Conservation (phyloP, 1,139 yeast species). For the Suhomyces kunorum region DNA sequence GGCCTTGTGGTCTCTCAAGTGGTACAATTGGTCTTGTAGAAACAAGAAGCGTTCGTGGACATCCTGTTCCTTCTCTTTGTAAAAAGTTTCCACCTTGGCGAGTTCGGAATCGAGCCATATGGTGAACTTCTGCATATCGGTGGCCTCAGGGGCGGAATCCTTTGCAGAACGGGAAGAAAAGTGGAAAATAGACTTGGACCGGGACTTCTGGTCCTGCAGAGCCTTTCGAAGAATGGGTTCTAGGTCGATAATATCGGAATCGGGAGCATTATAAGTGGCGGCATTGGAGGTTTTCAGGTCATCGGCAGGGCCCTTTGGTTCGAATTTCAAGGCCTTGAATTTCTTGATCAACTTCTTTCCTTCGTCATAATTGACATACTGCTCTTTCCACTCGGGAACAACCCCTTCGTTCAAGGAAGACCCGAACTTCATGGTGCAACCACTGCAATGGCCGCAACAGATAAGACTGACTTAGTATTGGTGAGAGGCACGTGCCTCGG, state of each 20-base stretch:
- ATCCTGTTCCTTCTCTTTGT: conserved; percentile 58
- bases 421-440: conserved; percentile 65
- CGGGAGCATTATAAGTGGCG: background rate
- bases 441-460: too few species aligned
- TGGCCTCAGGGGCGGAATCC: conserved; percentile 23
- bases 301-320: conserved; percentile 6
- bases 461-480: too few species aligned
- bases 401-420: conserved; percentile 58
- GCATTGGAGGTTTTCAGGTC: conserved; percentile 7
- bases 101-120: conserved; percentile 65
- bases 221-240: background rate
- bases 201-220: conserved; percentile 2
- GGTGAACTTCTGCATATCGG: conserved; percentile 47
- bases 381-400: conserved; percentile 87
- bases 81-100: conserved; percentile 61
- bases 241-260: background rate
- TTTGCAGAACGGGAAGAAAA: conserved; percentile 23
- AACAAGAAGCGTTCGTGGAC: conserved; percentile 60
- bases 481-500: too few species aligned
- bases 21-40: conserved; percentile 68
- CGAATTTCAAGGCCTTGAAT: conserved; percentile 15
- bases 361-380: conserved; percentile 72
- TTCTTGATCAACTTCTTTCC: conserved; percentile 44
- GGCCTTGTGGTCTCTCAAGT: conserved; percentile 56
- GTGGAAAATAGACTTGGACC: conserved; percentile 26